Evolutionary conservation across 176 grass and related monocot genomes (phyloP).

Genomic region (Juncus inflexus): DNA sequence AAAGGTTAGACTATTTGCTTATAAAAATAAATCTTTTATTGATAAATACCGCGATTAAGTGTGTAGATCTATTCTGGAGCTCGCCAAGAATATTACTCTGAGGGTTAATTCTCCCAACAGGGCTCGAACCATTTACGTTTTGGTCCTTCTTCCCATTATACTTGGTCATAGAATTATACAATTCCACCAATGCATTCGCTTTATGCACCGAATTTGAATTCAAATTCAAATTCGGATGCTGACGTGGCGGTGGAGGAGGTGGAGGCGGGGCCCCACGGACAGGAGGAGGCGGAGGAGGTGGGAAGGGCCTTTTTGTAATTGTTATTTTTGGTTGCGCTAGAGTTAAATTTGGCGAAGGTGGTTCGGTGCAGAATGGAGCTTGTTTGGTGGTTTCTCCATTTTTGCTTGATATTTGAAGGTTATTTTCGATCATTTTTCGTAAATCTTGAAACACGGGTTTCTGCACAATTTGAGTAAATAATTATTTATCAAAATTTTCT

Average conservation of each 20-base stretch:
- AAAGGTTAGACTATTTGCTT: background rate
- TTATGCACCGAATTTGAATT: slow-evolving; percentile 45
- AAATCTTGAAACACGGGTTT: slow-evolving; percentile 5
- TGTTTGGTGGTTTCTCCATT: slow-evolving; percentile 21
- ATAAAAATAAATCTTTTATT: background rate
- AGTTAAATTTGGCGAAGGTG: slow-evolving; percentile 4
- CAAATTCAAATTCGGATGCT: slow-evolving; percentile 15
- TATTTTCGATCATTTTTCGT: slow-evolving; percentile 11
- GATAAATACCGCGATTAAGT: slow-evolving; percentile 60
- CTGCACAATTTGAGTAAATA: slow-evolving; percentile 10
- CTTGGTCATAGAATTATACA: slow-evolving; percentile 74
- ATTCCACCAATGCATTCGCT: slow-evolving; percentile 58
- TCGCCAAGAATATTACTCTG: slow-evolving; percentile 67
- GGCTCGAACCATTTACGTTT: slow-evolving; percentile 25
- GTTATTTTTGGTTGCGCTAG: slow-evolving; percentile 17
- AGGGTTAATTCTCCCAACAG: slow-evolving; percentile 25
- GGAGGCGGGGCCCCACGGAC: slow-evolving; percentile 22
- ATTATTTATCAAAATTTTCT: too few species aligned
- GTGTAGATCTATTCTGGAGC: slow-evolving; percentile 80
- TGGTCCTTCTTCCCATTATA: slow-evolving; percentile 40
- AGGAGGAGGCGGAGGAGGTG: slow-evolving; percentile 31
- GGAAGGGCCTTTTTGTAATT: slow-evolving; percentile 24
- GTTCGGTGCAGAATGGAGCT: slow-evolving; percentile 6
- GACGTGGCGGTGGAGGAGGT: slow-evolving; percentile 32
- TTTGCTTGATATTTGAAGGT: slow-evolving; percentile 20